Evolutionary conservation across 2,329 filamentous ascomycete species (phyloP).

Genomic region (Lasiodiplodia citricola): DNA sequence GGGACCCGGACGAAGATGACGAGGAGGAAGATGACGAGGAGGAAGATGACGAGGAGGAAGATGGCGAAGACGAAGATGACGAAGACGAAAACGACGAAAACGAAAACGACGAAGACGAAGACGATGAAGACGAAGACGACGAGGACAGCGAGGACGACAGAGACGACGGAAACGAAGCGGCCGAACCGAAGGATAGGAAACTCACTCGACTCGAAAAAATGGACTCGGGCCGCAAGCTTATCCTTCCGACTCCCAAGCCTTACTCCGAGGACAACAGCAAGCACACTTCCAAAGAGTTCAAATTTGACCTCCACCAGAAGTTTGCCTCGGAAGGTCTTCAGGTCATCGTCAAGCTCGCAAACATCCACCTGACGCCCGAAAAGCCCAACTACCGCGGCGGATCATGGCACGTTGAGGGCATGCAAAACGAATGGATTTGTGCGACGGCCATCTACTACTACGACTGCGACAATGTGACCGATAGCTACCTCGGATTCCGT

Average conservation of each 20-base stretch:
- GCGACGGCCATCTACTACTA: conserved; percentile 67
- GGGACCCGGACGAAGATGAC: not conserved
- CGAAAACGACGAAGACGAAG: not conserved
- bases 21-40: not conserved
- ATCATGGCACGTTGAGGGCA: conserved; percentile 54
- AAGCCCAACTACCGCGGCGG: conserved; percentile 60
- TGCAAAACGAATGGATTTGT: conserved; percentile 65
- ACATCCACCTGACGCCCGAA: conserved; percentile 62
- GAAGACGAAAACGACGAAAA: not conserved
- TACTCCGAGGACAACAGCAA: not conserved
- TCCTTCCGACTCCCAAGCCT: not conserved
- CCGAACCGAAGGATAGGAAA: not conserved
- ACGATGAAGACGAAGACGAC: not conserved
- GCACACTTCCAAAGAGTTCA: not conserved
- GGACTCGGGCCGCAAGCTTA: not conserved
- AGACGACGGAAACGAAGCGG: not conserved
- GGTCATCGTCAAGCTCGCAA: conserved; percentile 65
- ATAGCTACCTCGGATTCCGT: conserved; percentile 58
- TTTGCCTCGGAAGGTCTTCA: conserved; percentile 57
- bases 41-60: not conserved
- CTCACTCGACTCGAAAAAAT: not conserved
- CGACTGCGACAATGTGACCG: conserved; percentile 63
- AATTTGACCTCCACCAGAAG: conserved; percentile 32
- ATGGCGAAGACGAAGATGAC: not conserved
- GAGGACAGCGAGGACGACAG: not conserved